Evolutionary conservation across 768 basidiomycete genomes (phyloP).

Genomic region (Tylopilus rubrobrunneus): DNA sequence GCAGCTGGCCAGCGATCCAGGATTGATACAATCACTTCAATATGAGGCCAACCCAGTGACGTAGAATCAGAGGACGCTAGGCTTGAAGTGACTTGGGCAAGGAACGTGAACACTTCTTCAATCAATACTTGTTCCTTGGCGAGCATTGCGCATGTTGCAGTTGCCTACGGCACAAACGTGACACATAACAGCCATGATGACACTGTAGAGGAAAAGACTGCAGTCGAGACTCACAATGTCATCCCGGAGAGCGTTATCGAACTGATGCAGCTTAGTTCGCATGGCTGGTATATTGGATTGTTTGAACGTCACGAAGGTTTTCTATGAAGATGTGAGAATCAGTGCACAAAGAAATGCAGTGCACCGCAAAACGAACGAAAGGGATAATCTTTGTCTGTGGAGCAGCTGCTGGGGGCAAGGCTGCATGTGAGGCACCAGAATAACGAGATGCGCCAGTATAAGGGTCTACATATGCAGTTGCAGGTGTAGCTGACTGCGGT

Average conservation of each 20-base stretch:
- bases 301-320: conserved; percentile 71
- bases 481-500: conserved; percentile 25
- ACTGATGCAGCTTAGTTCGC: conserved; percentile 72
- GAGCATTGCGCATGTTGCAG: conserved; percentile 65
- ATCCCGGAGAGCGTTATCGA: conserved; percentile 61
- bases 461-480: conserved; percentile 55
- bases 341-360: not conserved
- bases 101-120: conserved; percentile 60
- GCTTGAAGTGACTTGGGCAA: conserved; percentile 46
- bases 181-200: not conserved
- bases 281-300: conserved; percentile 79
- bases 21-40: conserved; percentile 60
- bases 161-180: conserved; percentile 45
- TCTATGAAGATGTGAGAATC: conserved; percentile 34
- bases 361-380: conserved; percentile 36
- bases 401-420: conserved; percentile 28
- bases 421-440: conserved; percentile 37
- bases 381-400: conserved; percentile 44
- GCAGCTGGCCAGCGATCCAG: conserved; percentile 72
- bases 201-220: not conserved
- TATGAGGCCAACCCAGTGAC: conserved; percentile 43
- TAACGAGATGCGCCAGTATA: conserved; percentile 73
- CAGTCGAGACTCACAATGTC: conserved; percentile 54
- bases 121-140: conserved; percentile 56
- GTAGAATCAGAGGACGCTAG: conserved; percentile 27